A percentile compares a stretch with the other conserved stretches of the same genome.
These are phyloP conservation scores for Clarireedia monteithiana DNA, from an alignment of 2,329 filamentous ascomycete species.

Conservation along the genomic window DNA sequence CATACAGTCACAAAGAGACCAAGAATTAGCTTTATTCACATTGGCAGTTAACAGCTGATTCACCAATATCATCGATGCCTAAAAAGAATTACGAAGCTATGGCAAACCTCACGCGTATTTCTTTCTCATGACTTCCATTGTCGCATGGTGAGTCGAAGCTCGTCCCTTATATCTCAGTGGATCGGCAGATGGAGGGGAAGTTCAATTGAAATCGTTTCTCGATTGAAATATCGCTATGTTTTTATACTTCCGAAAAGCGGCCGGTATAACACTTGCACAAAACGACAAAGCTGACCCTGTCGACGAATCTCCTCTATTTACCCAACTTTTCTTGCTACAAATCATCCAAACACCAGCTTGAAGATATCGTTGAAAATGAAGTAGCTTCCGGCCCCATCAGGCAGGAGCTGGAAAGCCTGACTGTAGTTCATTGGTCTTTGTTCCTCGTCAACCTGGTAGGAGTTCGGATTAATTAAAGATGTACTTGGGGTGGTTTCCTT, in stretches of 20 bases:
- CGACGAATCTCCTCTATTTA: constrained; percentile 13
- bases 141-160: background rate
- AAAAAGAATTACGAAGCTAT: background rate
- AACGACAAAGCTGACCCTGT: constrained; percentile 10
- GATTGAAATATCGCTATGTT: constrained; percentile 13
- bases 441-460: constrained; percentile 72
- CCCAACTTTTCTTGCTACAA: constrained; percentile 11
- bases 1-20: background rate
- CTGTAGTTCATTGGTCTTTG: constrained; percentile 84
- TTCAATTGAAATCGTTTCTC: background rate
- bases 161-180: background rate
- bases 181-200: constrained; percentile 1
- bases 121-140: background rate
- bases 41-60: background rate
- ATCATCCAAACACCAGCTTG: constrained; percentile 67
- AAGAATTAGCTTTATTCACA: background rate
- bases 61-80: background rate
- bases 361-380: constrained; percentile 95
- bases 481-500: no score
- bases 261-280: constrained; percentile 20
- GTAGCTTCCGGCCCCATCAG: constrained; percentile 60
- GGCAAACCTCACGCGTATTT: background rate
- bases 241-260: constrained; percentile 13
- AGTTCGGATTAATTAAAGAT: background rate
- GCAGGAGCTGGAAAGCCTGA: constrained; percentile 79